Base-by-base conservation (phyloP, 257 asterid genomes). In the Thymus quinquecostatus region DNA sequence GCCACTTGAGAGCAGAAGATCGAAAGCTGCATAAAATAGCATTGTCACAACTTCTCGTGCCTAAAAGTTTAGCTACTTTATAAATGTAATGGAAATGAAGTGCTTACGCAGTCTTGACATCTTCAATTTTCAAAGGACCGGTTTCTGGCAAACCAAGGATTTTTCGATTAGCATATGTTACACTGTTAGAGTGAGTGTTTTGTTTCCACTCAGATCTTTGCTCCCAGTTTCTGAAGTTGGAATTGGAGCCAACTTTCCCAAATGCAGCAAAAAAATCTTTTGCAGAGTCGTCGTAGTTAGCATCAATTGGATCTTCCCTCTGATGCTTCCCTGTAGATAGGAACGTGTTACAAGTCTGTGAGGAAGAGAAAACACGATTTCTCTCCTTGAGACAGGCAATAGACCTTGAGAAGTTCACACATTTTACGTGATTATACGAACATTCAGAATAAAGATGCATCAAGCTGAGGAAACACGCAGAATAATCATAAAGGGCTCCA, bases 51-150 rank as follows among this genome's bases (percentile, higher is more conserved):
- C 5, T 0, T 0, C 0, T 44, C 6, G 41, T 38, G 6, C 7
- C 6, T 4, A 38, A 4, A 38, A 38, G 41, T 38, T 38, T 38
- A 49, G 28, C 14, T 60, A 56, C 67, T 69, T 64, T 9, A 49
- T 50, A 32, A 43, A 13, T n/a, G 47, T 21, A 29, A 50, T 8
- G 49, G 60, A 36, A 58, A 5, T 64, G 53, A 74, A 21, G 72
- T 50, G 86, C 97, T 90, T 84, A 92, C 98, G 98, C 98, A 77
- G 86, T 75, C 84, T 92, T 92, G 78, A 92, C 92, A 55, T 90
- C 96, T 78, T 86, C 85, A 13, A 92, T 85, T 78, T 76, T 83
- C 85, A 92, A 72, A 47, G 89, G 92, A 70, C 98, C 97, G 21
- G 74, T 64, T 51, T 78, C 70, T 29, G 98, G 97, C 62, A 92